Evolutionary conservation across 306 rosid species (phyloP), one percentile per base, ranked within the genome.

Genomic region (Cercis canadensis): DNA sequence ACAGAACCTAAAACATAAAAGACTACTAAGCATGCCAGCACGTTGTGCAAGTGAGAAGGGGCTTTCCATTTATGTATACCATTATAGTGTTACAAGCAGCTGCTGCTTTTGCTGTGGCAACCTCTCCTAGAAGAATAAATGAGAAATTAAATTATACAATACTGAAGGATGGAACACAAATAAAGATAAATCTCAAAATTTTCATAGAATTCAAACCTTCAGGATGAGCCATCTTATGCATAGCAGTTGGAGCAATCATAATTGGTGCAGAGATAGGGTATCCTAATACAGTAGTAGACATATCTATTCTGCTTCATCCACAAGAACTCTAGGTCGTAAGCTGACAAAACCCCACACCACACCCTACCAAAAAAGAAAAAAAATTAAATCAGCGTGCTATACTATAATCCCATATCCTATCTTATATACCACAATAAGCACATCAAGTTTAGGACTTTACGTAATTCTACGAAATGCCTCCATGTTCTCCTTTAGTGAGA

Each of bases 91-190:
- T 56, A 31, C 84, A 72, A n/a, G 88, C 75, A 67, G 89, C 92
- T 7, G 96, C 88, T 9, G 92, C 96, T 83, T 85, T 80, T 44
- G 96, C 96, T 14, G 96, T 86, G 71, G 92, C 89, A 4, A 75
- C 76, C 81, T 89, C 96, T 65, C 96, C 96, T 89, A 78, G 5
- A 47, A 56, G 15, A 21, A 77, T 31, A 37, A 41, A 54, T 10
- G 64, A 14, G 14, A 52, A 32, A 55, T 5, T 57, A 57, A 36
- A 5, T 21, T 40, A 59, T 46, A 33, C 8, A 15, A 52, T 36
- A 18, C 41, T 34, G 36, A 54, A 47, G 62, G 47, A 70, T 18
- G 13, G 12, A 0, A 37, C 7, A 37, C 9, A 12, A 32, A 31
- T 57, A 31, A 31, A 33, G 15, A 10, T 34, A 12, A 57, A 36